phyloP scores from a whole-genome alignment of 352 stramenopile genomes.

The Globisporangium emineosum region DNA sequence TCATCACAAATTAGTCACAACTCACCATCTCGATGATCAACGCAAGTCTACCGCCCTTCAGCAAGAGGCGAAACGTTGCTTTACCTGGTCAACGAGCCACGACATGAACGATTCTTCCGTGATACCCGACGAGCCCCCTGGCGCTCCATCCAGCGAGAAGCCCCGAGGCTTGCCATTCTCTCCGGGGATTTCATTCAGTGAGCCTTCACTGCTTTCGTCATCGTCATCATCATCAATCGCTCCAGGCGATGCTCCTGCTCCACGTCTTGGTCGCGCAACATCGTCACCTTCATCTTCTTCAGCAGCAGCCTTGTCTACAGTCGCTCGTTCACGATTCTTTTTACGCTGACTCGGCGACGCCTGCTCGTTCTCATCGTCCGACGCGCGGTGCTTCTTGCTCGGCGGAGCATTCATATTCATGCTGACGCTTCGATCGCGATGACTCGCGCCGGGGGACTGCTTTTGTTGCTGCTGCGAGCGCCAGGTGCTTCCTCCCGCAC shows the following conservation, averaged over 20 bases:
- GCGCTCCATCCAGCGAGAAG: conserved; percentile 6
- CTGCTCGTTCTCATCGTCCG: conserved; percentile 68
- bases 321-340: conserved; percentile 3
- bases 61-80: too few relatives aligned
- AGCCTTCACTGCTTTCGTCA: conserved; percentile 5
- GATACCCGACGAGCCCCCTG: conserved; percentile 33
- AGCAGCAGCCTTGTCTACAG: background rate
- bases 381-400: conserved; percentile 77
- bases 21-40: background rate
- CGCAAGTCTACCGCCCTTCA: background rate
- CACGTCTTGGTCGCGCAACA: conserved; percentile 9
- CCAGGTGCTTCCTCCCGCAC: background rate
- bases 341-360: conserved; percentile 14
- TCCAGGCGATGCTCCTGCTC: background rate
- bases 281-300: background rate
- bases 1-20: background rate
- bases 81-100: conserved; percentile 62
- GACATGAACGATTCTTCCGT: conserved; percentile 80
- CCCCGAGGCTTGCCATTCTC: background rate
- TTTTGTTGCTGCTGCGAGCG: conserved; percentile 10
- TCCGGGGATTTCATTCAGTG: conserved; percentile 1
- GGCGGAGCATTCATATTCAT: conserved; percentile 68
- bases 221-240: conserved; percentile 14
- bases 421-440: conserved; percentile 63
- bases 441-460: conserved; percentile 17